A percentile compares a stretch with the other conserved stretches of the same genome.
These are phyloP conservation scores for Rosa persica DNA, from an alignment of 306 rosid genomes.

Conservation along the genomic window DNA sequence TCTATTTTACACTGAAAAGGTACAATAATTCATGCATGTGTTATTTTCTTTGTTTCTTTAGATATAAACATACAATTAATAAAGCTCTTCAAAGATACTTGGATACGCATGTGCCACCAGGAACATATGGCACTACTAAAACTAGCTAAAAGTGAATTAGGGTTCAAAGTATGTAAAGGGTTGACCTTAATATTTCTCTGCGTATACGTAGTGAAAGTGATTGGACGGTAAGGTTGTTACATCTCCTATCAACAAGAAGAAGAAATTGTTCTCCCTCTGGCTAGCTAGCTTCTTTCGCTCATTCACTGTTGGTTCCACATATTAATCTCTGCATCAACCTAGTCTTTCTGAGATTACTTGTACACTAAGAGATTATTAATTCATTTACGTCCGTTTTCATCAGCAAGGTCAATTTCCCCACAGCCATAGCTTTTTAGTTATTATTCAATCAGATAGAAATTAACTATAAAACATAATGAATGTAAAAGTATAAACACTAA, in stretches of 20 bases:
- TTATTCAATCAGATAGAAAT: too few relatives aligned
- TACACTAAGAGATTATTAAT: background rate
- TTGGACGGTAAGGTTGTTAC: slow-evolving; percentile 55
- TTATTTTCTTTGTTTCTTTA: background rate
- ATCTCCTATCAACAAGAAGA: slow-evolving; percentile 45
- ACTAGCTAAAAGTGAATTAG: background rate
- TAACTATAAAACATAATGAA: background rate
- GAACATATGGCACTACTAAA: background rate
- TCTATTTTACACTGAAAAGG: background rate
- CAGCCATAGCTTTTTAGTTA: too few relatives aligned
- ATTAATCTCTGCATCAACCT: slow-evolving; percentile 3
- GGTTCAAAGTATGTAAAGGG: slow-evolving; percentile 5
- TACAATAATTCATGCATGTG: background rate
- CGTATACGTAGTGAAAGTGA: slow-evolving; percentile 17
- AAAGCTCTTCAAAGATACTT: background rate
- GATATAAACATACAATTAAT: background rate
- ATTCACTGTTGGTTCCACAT: background rate
- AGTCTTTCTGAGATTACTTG: slow-evolving; percentile 15
- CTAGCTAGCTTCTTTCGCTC: background rate
- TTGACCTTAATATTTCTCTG: slow-evolving; percentile 36
- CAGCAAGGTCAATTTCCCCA: background rate
- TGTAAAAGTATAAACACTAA: background rate
- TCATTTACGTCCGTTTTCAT: slow-evolving; percentile 8
- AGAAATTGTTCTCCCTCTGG: slow-evolving; percentile 14
- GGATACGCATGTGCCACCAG: slow-evolving; percentile 14